These are phyloP conservation scores for Paspalum vaginatum DNA, from an alignment of 176 grass and related monocot species.

Conservation along the genomic window DNA sequence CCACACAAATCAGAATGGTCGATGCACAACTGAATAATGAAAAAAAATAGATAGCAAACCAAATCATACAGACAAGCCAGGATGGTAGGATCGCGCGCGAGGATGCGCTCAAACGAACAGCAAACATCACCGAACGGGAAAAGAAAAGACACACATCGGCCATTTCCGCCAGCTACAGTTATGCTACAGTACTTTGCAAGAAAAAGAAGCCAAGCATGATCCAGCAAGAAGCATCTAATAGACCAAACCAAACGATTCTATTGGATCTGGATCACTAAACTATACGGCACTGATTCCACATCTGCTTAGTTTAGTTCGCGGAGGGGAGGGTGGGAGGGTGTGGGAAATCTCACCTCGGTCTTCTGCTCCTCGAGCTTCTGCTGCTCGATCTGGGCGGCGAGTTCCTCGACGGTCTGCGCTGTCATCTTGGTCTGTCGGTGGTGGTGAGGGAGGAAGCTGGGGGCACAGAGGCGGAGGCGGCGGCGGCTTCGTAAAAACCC, in stretches of 20 bases:
- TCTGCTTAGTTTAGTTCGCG: neutral
- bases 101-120: neutral
- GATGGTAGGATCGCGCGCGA: neutral
- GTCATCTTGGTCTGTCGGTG: slow-evolving; percentile 45
- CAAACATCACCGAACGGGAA: neutral
- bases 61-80: neutral
- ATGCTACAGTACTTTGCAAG: neutral
- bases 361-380: slow-evolving; percentile 65
- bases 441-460: neutral
- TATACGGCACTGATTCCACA: neutral
- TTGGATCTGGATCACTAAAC: neutral
- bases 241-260: neutral
- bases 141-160: neutral
- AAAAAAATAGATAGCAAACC: neutral
- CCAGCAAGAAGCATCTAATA: neutral
- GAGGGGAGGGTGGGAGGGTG: neutral
- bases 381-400: slow-evolving; percentile 59
- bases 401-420: slow-evolving; percentile 56
- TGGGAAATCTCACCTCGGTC: slow-evolving; percentile 42
- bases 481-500: slow-evolving; percentile 47
- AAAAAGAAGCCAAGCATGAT: neutral
- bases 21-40: neutral
- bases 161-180: neutral
- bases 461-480: slow-evolving; percentile 1
- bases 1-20: neutral